Percentiles rank a stretch among this genome's conserved stretches.
phyloP scores from a whole-genome alignment of 1,284 basidiomycete species.

The Mycena sp. region DNA sequence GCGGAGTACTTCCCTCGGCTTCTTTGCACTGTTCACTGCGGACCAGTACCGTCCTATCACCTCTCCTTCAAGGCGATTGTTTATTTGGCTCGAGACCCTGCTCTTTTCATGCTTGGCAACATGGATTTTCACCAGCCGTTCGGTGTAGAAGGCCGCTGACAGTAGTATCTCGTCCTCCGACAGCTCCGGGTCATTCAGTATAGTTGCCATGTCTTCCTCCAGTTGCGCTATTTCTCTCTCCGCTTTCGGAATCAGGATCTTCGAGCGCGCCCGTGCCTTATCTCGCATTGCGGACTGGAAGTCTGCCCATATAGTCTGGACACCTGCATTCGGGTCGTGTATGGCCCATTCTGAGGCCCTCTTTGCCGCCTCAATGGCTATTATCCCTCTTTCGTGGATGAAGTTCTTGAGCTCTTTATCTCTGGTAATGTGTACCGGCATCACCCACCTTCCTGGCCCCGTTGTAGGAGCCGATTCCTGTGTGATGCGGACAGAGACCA shows the following conservation, averaged over 20 bases:
- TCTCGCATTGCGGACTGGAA: background rate
- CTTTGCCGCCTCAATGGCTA: background rate
- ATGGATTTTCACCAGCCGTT: background rate
- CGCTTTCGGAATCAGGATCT: background rate
- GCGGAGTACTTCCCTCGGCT: conserved; percentile 13
- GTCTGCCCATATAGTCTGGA: conserved; percentile 1
- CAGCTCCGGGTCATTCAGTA: background rate
- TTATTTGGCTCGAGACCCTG: conserved; percentile 11
- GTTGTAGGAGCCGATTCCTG: conserved; percentile 35
- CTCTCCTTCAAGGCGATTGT: conserved; percentile 13
- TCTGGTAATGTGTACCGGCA: conserved; percentile 23
- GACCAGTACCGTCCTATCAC: conserved; percentile 14
- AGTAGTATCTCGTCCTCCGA: conserved; percentile 5
- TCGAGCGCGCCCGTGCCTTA: background rate
- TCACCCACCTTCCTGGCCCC: conserved; percentile 41
- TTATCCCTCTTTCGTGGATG: conserved; percentile 6
- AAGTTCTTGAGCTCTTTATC: conserved; percentile 18
- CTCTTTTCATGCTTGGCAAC: conserved; percentile 9
- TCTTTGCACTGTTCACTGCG: conserved; percentile 26
- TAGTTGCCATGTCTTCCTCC: background rate
- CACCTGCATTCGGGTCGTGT: background rate
- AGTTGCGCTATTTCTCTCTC: background rate
- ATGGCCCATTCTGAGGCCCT: background rate
- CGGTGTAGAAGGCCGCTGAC: background rate
- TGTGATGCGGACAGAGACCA: conserved; percentile 27